Evolutionary conservation across 2,329 filamentous ascomycete species (phyloP), one percentile per base, ranked within the genome.

Genomic region (Calycina herbarum): DNA sequence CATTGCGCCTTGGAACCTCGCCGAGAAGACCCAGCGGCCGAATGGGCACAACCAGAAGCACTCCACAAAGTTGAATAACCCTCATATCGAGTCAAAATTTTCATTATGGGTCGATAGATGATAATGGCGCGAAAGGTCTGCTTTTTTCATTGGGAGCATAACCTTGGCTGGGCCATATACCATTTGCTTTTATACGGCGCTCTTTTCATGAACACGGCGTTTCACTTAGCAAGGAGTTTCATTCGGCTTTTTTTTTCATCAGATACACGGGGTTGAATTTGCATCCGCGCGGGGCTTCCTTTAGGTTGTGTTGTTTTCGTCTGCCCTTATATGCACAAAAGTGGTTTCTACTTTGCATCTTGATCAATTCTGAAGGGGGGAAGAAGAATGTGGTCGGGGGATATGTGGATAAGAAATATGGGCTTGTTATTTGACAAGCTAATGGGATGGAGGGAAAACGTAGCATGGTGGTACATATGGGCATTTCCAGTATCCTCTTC

Each of bases 191-290:
- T 57, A 33, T 35, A 57, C 10, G 56, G 29, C 31, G 27, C 29
- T 56, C 27, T 29, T 51, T 57, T 61, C 38, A 64, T 35, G 62
- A 59, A 24, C 5, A 48, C 33, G 62, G 64, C 54, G 56, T 62
- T 54, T 27, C 57, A 54, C 59, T 69, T 69, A 69, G 68, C 68
- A 68, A 62, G 68, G 68, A 64, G 68, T 69, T 69, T 40, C 31
- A 31, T 57, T 57, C 54, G 27, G 27, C 8, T n/a, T 33, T 57
- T 15, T 35, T 33, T 57, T 15, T 27, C 48, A 54, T 54, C 48
- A 54, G 48, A 54, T 54, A 54, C 45, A 51, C 45, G 45, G 20
- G 48, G 20, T 54, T 13, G 20, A 54, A 54, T 24, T 27, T 54
- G 48, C 48, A 54, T 27, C 13, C 24, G n/a, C 13, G 31, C 17